Conservation (phyloP, 179 eudicot species). For the Actinidia chinensis region DNA sequence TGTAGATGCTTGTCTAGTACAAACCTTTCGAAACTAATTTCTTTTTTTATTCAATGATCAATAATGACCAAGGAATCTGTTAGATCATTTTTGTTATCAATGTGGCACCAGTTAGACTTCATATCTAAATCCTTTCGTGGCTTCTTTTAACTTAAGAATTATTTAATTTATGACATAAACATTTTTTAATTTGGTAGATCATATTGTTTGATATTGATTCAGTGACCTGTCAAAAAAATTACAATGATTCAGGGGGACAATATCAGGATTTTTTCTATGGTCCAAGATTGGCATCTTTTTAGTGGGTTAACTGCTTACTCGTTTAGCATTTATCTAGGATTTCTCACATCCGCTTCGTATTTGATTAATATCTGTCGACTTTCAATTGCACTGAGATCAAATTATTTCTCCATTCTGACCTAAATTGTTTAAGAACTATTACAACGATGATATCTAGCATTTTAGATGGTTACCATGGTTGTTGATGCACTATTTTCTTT, state of each 20-base stretch:
- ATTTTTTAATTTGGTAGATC: too few species aligned
- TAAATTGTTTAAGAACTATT: not conserved
- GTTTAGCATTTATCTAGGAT: too few species aligned
- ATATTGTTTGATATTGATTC: too few species aligned
- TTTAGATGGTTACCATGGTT: not conserved
- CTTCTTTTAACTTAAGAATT: not conserved
- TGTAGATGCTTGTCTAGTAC: not conserved
- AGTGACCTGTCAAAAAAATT: too few species aligned
- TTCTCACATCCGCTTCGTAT: not conserved
- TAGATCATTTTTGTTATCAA: not conserved
- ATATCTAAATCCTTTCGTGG: not conserved
- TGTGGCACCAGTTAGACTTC: not conserved
- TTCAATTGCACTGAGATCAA: not conserved
- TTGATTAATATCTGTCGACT: not conserved
- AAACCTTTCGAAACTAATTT: not conserved
- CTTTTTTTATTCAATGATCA: not conserved
- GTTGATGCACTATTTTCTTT: too few species aligned
- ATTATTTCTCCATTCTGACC: not conserved
- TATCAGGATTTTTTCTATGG: too few species aligned
- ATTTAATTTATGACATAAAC: not conserved
- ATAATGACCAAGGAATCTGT: not conserved
- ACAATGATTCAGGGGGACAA: too few species aligned
- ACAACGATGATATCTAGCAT: not conserved
- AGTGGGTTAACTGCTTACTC: too few species aligned
- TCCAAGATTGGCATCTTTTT: too few species aligned